Conservation (phyloP, 768 basidiomycete genomes). For the Cystofilobasidium ferigula region DNA sequence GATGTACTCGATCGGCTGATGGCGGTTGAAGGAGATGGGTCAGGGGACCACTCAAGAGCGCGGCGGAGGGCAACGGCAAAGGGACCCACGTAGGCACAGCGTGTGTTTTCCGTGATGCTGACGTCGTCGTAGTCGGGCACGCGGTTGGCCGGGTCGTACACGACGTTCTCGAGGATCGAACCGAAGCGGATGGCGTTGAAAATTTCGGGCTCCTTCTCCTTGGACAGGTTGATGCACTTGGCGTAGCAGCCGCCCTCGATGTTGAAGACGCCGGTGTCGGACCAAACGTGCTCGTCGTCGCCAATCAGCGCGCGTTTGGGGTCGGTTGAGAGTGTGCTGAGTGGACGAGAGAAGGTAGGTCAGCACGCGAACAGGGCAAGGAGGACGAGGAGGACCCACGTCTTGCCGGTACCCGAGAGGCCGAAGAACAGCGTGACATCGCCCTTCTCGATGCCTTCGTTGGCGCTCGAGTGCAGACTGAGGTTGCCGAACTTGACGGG, state of each 20-base stretch:
- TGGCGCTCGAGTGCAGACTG: constrained; percentile 94
- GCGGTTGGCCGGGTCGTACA: constrained; percentile 76
- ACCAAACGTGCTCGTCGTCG: constrained; percentile 99
- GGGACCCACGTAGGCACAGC: constrained; percentile 64
- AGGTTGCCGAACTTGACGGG: constrained; percentile 97
- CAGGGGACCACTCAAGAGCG: neutral
- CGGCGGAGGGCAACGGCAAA: neutral
- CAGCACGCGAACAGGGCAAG: neutral
- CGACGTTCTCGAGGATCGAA: constrained; percentile 96
- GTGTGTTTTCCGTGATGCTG: constrained; percentile 96
- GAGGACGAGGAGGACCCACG: constrained; percentile 38
- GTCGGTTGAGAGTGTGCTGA: constrained; percentile 82
- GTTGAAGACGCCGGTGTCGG: constrained; percentile 97
- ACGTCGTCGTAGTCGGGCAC: constrained; percentile 89
- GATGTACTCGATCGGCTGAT: neutral
- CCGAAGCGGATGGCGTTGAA: constrained; percentile 90
- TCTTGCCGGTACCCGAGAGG: constrained; percentile 95
- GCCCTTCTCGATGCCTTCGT: constrained; percentile 73
- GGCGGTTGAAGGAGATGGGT: neutral
- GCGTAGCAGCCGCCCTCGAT: constrained; percentile 99
- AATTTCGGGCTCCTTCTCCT: constrained; percentile 71
- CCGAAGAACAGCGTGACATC: constrained; percentile 99
- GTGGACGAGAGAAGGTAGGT: neutral
- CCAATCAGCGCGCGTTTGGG: constrained; percentile 87
- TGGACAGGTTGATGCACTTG: constrained; percentile 91